phyloP scores from a whole-genome alignment of 305 asterid genomes.

The Fraxinus sp. region DNA sequence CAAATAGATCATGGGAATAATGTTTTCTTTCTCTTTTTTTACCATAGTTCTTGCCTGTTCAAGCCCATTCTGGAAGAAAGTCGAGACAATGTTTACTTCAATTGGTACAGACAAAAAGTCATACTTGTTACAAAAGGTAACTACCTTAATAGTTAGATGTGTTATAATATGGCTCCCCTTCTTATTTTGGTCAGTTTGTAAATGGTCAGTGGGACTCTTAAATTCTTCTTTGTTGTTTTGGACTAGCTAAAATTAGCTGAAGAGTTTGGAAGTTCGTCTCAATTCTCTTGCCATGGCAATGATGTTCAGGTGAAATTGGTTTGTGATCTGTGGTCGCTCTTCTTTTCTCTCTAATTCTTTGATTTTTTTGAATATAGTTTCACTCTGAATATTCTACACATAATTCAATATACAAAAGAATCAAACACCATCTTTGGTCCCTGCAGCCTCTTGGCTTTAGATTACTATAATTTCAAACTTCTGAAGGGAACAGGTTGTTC shows the following conservation, averaged over 20 bases:
- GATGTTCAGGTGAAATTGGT: conserved; percentile 43
- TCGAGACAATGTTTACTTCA: conserved; percentile 68
- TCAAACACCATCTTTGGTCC: not conserved
- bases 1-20: conserved; percentile 7
- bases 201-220: conserved; percentile 13
- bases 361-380: conserved; percentile 1
- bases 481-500: conserved; percentile 2
- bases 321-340: conserved; percentile 22
- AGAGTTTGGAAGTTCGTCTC: conserved; percentile 49
- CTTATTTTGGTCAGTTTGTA: conserved; percentile 6
- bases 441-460: not conserved
- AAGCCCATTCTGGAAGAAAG: conserved; percentile 76
- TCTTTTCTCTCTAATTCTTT: conserved; percentile 14
- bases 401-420: not conserved
- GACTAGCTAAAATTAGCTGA: conserved; percentile 68
- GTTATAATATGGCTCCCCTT: conserved; percentile 1
- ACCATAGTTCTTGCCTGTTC: conserved; percentile 73
- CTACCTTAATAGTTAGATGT: conserved; percentile 20
- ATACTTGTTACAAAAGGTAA: conserved; percentile 69
- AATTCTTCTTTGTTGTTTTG: conserved; percentile 23
- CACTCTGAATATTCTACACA: conserved; percentile 3
- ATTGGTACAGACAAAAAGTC: conserved; percentile 61
- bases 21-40: conserved; percentile 3
- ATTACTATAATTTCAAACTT: not conserved
- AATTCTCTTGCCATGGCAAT: conserved; percentile 37